Conservation (phyloP, 1,139 yeast genomes). For the Meyerozyma carpophila region DNA sequence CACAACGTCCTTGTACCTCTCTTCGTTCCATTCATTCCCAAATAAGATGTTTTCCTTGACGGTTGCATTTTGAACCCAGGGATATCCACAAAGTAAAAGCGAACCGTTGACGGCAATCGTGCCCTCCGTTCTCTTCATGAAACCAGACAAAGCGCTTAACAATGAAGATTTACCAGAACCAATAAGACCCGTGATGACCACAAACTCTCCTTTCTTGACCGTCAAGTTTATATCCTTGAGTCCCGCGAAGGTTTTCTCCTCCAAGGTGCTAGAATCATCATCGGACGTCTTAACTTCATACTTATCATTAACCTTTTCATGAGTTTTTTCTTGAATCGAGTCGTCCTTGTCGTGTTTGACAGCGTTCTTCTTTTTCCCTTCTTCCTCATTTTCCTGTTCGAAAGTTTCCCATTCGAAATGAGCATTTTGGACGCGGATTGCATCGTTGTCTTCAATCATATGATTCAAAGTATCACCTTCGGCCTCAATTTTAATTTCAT, state of each 20-base stretch:
- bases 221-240: constrained; percentile 24
- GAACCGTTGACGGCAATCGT: constrained; percentile 34
- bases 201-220: constrained; percentile 37
- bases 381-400: not conserved
- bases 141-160: constrained; percentile 42
- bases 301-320: constrained; percentile 3
- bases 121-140: constrained; percentile 42
- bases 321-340: constrained; percentile 4
- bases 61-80: constrained; percentile 43
- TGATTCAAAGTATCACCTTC: constrained; percentile 11
- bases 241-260: constrained; percentile 11
- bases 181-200: constrained; percentile 44
- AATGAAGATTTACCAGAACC: constrained; percentile 48
- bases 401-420: constrained; percentile 25
- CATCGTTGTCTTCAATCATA: constrained; percentile 10
- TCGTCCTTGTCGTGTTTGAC: constrained; percentile 4
- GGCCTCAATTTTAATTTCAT: constrained; percentile 10
- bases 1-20: constrained; percentile 23
- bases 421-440: constrained; percentile 5
- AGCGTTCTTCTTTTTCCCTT: no score
- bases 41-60: constrained; percentile 35
- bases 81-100: constrained; percentile 44
- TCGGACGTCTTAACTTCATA: not conserved
- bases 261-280: constrained; percentile 8
- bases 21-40: constrained; percentile 22